phyloP scores from a whole-genome alignment of 2,329 filamentous ascomycete genomes.

The Didymosphaeria variabile region DNA sequence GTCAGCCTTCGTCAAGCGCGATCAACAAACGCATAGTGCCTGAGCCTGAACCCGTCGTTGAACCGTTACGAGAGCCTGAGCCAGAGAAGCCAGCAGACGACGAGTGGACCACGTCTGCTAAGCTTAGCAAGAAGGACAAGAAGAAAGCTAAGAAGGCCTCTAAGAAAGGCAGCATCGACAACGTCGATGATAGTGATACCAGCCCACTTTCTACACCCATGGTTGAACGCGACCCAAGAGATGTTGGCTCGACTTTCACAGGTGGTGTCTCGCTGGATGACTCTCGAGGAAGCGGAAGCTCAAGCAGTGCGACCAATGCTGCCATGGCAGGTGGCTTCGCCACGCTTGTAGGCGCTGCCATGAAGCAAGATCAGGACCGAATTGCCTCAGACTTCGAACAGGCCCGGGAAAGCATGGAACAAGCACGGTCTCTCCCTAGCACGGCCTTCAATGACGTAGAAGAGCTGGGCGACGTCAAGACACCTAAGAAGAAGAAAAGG shows the following conservation, averaged over 20 bases:
- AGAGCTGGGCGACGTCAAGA: constrained; percentile 47
- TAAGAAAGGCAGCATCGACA: constrained; percentile 40
- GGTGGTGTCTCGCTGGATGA: constrained; percentile 18
- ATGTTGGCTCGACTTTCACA: constrained; percentile 19
- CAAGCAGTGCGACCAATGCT: constrained; percentile 26
- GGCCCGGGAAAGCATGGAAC: constrained; percentile 37
- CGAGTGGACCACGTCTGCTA: constrained; percentile 17
- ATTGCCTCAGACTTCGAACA: constrained; percentile 40
- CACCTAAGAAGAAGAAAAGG: constrained; percentile 58
- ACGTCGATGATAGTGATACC: constrained; percentile 40
- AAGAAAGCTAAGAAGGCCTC: constrained; percentile 46
- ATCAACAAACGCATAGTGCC: constrained; percentile 19
- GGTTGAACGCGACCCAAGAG: constrained; percentile 43
- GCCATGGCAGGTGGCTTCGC: constrained; percentile 46
- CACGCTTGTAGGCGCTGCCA: constrained; percentile 40
- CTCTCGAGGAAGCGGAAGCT: constrained; percentile 23
- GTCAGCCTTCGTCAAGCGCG: constrained; percentile 26
- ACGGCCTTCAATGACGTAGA: constrained; percentile 47
- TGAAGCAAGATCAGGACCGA: constrained; percentile 46
- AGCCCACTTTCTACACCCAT: constrained; percentile 35
- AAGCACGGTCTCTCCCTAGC: constrained; percentile 41
- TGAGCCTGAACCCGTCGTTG: constrained; percentile 10
- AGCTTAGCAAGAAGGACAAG: constrained; percentile 52
- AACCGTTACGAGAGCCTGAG: constrained; percentile 17
- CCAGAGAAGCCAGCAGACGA: constrained; percentile 8